Evolutionary conservation across 768 basidiomycete genomes (phyloP), one percentile per base, ranked within the genome.

Genomic region (Tephrocybe sp.): DNA sequence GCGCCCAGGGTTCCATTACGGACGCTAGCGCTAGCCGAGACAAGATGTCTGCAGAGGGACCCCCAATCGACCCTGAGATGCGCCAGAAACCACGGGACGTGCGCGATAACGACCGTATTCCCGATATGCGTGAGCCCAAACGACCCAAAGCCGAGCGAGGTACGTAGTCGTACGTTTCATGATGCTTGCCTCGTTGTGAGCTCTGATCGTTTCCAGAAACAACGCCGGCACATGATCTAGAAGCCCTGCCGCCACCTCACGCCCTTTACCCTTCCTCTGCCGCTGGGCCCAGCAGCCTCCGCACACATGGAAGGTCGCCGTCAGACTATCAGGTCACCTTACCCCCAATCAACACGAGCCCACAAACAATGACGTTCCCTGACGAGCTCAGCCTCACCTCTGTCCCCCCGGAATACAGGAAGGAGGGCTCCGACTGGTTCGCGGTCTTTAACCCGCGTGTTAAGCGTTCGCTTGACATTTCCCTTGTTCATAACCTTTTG

Each of bases 361-460:
- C 57, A 2, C 52, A 53, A 45, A 61, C 62, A 4, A 36, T 36
- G 10, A 60, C 64, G 20, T 79, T 79, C 58, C 75, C 74, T 0
- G 81, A 82, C 42, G 80, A 80, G 33, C 57, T 73, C 38, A 65
- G 62, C 50, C 56, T 68, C 17, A 64, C 65, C 37, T 48, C 55
- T 51, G 50, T 80, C 18, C 76, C 81, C 3, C 67, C 81, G 0
- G 83, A 86, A 33, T 69, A 76, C 49, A 83, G 81, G 65, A 85
- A 81, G 58, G 85, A 94, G 62, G 92, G 91, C 1, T 68, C 73
- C 33, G 93, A 95, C 62, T 96, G 93, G 93, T 88, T 91, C 62
- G 90, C 87, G 3, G 75, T 93, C 38, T 94, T 89, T 74, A 93
- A 90, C 65, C 84, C 86, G 26, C 84, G 86, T 62, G 81, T 83